Evolutionary conservation across 768 basidiomycete species (phyloP).

Genomic region (Agaricus blazei): DNA sequence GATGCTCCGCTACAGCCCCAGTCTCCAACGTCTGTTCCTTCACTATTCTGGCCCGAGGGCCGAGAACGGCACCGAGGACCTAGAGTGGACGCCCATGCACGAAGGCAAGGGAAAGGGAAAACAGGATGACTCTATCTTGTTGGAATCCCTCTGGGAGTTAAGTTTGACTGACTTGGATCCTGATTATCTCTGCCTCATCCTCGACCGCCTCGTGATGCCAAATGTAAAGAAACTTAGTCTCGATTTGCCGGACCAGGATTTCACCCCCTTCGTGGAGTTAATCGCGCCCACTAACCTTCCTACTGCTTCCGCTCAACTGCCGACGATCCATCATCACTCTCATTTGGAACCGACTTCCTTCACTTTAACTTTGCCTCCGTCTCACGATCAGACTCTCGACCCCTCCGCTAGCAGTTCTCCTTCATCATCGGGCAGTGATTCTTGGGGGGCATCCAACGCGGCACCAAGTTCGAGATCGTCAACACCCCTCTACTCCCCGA

Average conservation of each 20-base stretch:
- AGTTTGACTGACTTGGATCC: constrained; percentile 52
- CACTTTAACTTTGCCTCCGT: not conserved
- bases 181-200: constrained; percentile 42
- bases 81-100: constrained; percentile 26
- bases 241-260: constrained; percentile 53
- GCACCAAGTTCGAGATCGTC: not conserved
- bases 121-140: constrained; percentile 18
- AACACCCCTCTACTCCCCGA: constrained; percentile 3
- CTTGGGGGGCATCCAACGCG: not conserved
- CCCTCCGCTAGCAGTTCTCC: not conserved
- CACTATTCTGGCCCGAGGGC: constrained; percentile 55
- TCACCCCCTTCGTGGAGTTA: constrained; percentile 39
- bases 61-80: constrained; percentile 26
- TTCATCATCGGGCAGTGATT: not conserved
- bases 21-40: constrained; percentile 41
- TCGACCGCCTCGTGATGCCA: constrained; percentile 44
- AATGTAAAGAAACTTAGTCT: constrained; percentile 38
- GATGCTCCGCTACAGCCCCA: constrained; percentile 47
- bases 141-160: constrained; percentile 38
- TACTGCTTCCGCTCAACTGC: constrained; percentile 1
- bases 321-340: constrained; percentile 1
- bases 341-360: not conserved
- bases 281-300: constrained; percentile 19
- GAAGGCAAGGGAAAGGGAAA: constrained; percentile 19
- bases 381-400: not conserved